Evolutionary conservation across 768 basidiomycete species (phyloP), one percentile per base, ranked within the genome.

Genomic region (Rhodotorula graminis): DNA sequence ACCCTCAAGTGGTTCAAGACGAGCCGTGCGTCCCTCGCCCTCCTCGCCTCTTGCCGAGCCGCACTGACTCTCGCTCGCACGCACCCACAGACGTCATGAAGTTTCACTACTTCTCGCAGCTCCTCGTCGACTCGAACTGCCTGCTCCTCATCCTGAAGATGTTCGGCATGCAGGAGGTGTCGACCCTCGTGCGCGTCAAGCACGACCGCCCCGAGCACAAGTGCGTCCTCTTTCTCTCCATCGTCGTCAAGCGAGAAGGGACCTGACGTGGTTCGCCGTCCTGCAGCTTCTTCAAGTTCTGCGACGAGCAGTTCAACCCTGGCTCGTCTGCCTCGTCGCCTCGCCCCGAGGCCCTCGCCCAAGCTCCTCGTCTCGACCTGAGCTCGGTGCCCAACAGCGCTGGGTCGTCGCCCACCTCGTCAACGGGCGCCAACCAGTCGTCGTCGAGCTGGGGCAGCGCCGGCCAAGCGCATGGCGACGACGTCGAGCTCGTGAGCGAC

Each of bases 1-100:
- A 86, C 90, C 4, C 81, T 99, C 76, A 96, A 98, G 80, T 99
- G 96, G 96, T 95, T 97, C 85, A 98, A 98, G 82, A 91, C 90
- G 33, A 97, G 95, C 63, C 96, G 95, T 97, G 76, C 81, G 93
- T 85, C 60, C 18, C 31, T 46, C 49, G 8, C 8, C 50, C 23
- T 47, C n/a, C 25, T 10, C 49, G 1, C 62, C 18, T 15, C 14
- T 29, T 27, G 62, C 50, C 29, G 15, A n/a, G 14, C 19, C 19
- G 21, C 19, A 19, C 61, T 23, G 31, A 49, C 44, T 11, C 5
- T 8, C 9, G 31, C 31, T 40, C 29, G 37, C 47, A 3, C 5
- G 5, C 44, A 0, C 12, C 8, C n/a, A 25, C 76, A 98, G 95
- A 98, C 82, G 88, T 90, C 29, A 94, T 99, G 90, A 98, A 99